Percentiles rank a stretch among this genome's conserved stretches.
phyloP scores from a whole-genome alignment of 2,329 filamentous ascomycete genomes.

The Tothia fuscella region DNA sequence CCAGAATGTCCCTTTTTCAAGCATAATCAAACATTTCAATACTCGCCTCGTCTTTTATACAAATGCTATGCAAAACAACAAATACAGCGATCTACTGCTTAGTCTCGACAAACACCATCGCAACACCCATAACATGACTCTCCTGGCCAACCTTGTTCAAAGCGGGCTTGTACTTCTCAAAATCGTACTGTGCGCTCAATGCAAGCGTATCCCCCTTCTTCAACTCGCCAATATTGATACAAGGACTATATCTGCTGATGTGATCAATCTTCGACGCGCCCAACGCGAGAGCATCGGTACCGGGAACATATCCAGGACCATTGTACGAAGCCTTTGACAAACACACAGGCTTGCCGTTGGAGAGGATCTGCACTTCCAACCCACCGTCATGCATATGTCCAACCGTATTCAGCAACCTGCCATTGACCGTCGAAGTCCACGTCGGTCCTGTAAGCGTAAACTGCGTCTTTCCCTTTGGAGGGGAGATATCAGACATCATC shows the following conservation, averaged over 20 bases:
- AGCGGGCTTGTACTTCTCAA: constrained; percentile 8
- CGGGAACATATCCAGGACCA: background rate
- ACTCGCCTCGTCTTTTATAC: too few species aligned
- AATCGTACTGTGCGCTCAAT: constrained; percentile 10
- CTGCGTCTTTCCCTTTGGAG: constrained; percentile 4
- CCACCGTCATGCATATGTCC: constrained; percentile 11
- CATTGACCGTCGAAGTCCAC: constrained; percentile 6
- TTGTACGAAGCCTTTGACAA: constrained; percentile 5
- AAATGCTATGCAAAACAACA: background rate
- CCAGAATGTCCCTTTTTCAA: too few species aligned
- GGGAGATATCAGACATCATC: constrained; percentile 1
- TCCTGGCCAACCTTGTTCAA: background rate
- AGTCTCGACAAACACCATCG: constrained; percentile 5
- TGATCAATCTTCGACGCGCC: constrained; percentile 9
- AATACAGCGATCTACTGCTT: background rate
- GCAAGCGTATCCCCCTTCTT: constrained; percentile 9
- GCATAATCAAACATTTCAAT: too few species aligned
- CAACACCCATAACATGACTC: constrained; percentile 10
- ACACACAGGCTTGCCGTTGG: constrained; percentile 7
- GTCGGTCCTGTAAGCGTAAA: constrained; percentile 1
- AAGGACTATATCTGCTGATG: constrained; percentile 7
- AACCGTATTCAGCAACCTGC: constrained; percentile 9
- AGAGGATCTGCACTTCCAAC: constrained; percentile 1
- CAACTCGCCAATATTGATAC: constrained; percentile 5
- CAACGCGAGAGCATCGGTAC: background rate